Evolutionary conservation across 2,329 filamentous ascomycete species (phyloP).

Genomic region (Coleophoma eucalyptorum): DNA sequence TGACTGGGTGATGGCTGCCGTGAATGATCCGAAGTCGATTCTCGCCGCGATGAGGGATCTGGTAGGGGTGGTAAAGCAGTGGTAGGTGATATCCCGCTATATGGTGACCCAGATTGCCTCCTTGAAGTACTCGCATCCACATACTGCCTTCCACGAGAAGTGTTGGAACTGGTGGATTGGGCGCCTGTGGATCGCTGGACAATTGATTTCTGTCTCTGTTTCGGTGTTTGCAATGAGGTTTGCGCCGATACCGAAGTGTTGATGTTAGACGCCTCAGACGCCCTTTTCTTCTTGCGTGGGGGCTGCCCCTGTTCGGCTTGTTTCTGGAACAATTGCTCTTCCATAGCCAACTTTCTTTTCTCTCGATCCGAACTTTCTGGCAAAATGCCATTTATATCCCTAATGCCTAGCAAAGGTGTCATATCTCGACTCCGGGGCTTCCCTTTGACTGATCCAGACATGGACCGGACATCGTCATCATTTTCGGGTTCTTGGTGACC

Average conservation of each 20-base stretch:
- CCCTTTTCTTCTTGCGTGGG: slow-evolving; percentile 58
- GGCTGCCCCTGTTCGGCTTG: slow-evolving; percentile 58
- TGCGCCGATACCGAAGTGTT: slow-evolving; percentile 9
- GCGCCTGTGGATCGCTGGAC: slow-evolving; percentile 19
- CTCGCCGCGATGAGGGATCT: slow-evolving; percentile 8
- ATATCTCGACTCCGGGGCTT: slow-evolving; percentile 65
- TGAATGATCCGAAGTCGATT: slow-evolving; percentile 12
- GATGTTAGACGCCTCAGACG: slow-evolving; percentile 45
- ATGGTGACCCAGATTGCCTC: slow-evolving; percentile 24
- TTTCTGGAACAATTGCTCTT: slow-evolving; percentile 54
- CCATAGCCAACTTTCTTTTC: slow-evolving; percentile 64
- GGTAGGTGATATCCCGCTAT: slow-evolving; percentile 22
- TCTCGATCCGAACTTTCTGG: slow-evolving; percentile 62
- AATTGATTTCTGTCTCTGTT: slow-evolving; percentile 25
- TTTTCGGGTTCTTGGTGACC: slow-evolving; percentile 50
- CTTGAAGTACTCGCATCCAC: slow-evolving; percentile 25
- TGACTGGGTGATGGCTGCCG: slow-evolving; percentile 19
- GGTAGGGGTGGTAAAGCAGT: slow-evolving; percentile 13
- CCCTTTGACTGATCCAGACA: slow-evolving; percentile 50
- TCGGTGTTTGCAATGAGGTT: slow-evolving; percentile 20
- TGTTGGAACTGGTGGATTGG: slow-evolving; percentile 16
- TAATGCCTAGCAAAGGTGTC: slow-evolving; percentile 48
- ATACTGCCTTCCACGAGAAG: slow-evolving; percentile 18
- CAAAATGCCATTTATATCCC: slow-evolving; percentile 48
- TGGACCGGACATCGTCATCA: slow-evolving; percentile 49